Base-by-base conservation (phyloP, 2,329 filamentous ascomycete genomes). In the Penicillium griseofulvum region DNA sequence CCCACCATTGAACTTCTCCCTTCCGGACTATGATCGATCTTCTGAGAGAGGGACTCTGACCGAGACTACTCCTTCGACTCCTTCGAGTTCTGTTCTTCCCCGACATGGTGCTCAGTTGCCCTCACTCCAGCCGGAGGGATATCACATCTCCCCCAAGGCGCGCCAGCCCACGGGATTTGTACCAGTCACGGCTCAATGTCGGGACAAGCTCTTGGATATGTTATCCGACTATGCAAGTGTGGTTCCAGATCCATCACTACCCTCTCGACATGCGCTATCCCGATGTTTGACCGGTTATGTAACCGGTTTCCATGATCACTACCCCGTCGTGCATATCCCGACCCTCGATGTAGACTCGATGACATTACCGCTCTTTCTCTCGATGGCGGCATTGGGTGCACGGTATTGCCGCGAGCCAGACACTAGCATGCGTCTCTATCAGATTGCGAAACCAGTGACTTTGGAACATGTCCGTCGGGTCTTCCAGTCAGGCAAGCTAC, bases 321-420 rank as follows among this genome's bases (percentile, higher is more conserved):
- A 71, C 31, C 69, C 69, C 0, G 64, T 71, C 28, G 50, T 71
- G 38, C 69, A 72, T 46, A 65, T 68, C n/a, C 67, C 69, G 1
- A 71, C 69, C 4, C 42, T 71, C 9, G 51, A 68, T 45, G 58
- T 68, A 7, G 67, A 72, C 5, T 31, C 54, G 0, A 56, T 67
- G 43, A 60, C 65, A 4, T 34, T 66, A 11, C 66, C 65, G 7
- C 49, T 71, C 1, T 65, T 72, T 16, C 46, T 71, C 2, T 63
- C 68, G 0, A 72, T 72, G 69, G 69, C 69, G 1, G 62, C 68
- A 1, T 45, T 71, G 10, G 69, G 69, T 2, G 69, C 69, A 7
- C 65, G 68, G 10, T 72, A 72, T 37, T 70, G 68, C 39, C 63
- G 69, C 1, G 69, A 72, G 44, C 69, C 67, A 12, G 68, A 70